Conservation (phyloP, 164 flowering plant species). For the Pachysandra terminalis region DNA sequence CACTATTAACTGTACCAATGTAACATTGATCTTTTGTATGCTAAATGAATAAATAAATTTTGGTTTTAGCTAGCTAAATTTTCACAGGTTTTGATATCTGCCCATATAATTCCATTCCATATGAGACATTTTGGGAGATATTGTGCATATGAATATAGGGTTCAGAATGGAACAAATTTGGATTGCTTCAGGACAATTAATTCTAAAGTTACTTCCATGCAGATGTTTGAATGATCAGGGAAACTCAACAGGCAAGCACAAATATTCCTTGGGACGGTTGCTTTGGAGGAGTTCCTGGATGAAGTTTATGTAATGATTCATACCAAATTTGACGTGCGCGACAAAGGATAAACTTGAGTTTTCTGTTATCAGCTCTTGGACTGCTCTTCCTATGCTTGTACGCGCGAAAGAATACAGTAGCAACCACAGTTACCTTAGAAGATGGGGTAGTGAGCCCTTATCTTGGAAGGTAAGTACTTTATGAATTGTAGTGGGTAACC, state of each 20-base stretch:
- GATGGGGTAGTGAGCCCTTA: background rate
- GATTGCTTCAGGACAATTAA: background rate
- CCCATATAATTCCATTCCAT: no score
- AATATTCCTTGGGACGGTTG: slow-evolving; percentile 9
- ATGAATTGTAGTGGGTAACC: background rate
- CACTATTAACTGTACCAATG: no score
- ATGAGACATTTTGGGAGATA: no score
- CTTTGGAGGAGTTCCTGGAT: slow-evolving; percentile 11
- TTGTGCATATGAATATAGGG: no score
- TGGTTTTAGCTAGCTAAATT: no score
- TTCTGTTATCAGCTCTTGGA: background rate
- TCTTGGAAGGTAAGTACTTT: background rate
- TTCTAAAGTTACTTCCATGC: slow-evolving; percentile 19
- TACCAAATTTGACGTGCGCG: background rate
- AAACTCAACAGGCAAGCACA: slow-evolving; percentile 16
- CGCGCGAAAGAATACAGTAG: background rate
- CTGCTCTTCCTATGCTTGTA: background rate
- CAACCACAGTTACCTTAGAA: no score
- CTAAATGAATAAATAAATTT: no score
- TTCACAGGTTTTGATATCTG: no score
- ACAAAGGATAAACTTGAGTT: background rate
- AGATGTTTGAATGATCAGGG: slow-evolving; percentile 36
- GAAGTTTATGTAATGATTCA: slow-evolving; percentile 3
- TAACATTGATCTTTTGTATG: no score
- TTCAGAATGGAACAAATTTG: no score